Percentiles rank a stretch among this genome's conserved stretches.
Conservation (phyloP, 2,329 filamentous ascomycete genomes). For the Talaromyces sp. region DNA sequence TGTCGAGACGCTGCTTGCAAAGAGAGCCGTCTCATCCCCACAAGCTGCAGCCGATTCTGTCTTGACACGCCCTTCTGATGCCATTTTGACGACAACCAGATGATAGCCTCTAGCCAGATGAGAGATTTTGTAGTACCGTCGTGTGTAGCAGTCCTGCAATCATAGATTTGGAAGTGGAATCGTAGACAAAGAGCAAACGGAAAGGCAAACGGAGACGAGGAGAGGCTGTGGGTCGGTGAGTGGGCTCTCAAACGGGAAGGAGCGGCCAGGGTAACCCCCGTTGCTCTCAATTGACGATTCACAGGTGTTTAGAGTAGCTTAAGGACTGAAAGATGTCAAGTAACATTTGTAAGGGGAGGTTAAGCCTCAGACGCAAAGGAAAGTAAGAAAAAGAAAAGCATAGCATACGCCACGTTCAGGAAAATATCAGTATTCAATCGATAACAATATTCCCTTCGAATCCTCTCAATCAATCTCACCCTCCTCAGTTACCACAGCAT, state of each 20-base stretch:
- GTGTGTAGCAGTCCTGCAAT: not conserved
- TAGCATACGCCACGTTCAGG: not conserved
- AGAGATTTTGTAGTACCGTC: not conserved
- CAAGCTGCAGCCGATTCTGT: not conserved
- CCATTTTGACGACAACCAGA: not conserved
- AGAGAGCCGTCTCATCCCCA: not conserved
- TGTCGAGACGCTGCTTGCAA: not conserved
- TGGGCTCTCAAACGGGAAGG: not conserved
- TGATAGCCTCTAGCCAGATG: not conserved
- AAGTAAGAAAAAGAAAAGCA: not conserved
- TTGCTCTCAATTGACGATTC: not conserved
- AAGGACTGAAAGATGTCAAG: not conserved
- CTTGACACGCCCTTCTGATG: not conserved
- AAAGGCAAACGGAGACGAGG: not conserved
- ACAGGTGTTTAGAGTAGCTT: not conserved
- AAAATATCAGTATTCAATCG: not conserved
- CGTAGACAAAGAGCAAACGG: not conserved
- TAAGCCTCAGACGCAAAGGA: not conserved
- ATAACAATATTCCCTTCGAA: not conserved
- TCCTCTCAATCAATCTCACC: constrained; percentile 12
- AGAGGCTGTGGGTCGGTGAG: not conserved
- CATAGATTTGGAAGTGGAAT: not conserved
- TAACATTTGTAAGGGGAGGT: not conserved
- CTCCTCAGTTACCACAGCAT: constrained; percentile 9
- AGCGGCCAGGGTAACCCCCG: not conserved